phyloP scores from a whole-genome alignment of 768 basidiomycete genomes.

The Termitomyces bulborhizus region DNA sequence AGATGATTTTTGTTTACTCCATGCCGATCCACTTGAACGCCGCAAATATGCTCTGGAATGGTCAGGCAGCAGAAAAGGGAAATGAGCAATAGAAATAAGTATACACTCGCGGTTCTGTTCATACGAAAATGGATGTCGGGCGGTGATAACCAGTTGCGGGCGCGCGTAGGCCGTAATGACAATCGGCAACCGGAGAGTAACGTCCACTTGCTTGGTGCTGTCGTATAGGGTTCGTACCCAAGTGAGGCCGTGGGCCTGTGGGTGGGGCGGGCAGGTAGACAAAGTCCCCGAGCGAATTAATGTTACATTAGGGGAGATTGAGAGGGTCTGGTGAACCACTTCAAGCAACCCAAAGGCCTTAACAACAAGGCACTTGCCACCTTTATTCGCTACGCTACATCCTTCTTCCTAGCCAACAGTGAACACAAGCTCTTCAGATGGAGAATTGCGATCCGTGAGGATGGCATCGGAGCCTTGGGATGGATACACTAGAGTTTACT shows the following conservation, averaged over 20 bases:
- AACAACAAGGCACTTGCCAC: too few relatives aligned
- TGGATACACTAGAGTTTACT: neutral
- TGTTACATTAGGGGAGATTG: constrained; percentile 4
- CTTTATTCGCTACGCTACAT: too few relatives aligned
- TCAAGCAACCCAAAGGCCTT: too few relatives aligned
- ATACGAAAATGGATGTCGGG: neutral
- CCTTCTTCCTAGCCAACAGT: too few relatives aligned
- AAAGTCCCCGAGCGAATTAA: constrained; percentile 6
- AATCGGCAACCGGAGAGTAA: constrained; percentile 5
- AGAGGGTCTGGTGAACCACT: constrained; percentile 6
- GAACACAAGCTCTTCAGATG: too few relatives aligned
- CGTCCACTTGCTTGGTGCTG: neutral
- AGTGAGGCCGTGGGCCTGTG: constrained; percentile 13
- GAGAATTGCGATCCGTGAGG: constrained; percentile 1
- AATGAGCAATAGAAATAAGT: neutral
- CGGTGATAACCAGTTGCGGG: constrained; percentile 1
- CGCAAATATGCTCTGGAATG: neutral
- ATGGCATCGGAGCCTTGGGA: neutral
- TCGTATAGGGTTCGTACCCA: constrained; percentile 4
- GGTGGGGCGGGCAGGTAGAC: constrained; percentile 11
- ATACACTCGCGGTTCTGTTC: neutral
- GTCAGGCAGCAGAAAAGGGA: neutral
- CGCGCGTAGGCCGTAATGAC: constrained; percentile 7
- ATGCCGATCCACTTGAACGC: neutral
- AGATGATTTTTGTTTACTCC: neutral